Conservation (phyloP, 257 asterid genomes). For the Solanum lycopersicoides region DNA sequence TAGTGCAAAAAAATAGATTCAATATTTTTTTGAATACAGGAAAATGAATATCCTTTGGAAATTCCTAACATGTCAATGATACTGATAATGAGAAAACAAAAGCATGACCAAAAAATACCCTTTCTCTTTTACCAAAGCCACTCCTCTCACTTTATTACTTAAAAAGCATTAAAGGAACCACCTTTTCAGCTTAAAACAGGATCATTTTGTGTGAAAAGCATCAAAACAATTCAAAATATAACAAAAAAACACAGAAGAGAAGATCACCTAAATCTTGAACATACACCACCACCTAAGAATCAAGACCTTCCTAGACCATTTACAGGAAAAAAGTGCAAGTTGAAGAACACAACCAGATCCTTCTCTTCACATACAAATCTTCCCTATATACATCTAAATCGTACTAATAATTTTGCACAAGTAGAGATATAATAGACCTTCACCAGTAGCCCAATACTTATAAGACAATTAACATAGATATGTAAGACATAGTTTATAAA, state of each 20-base stretch:
- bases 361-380: neutral
- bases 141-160: neutral
- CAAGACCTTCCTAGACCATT: slow-evolving; percentile 17
- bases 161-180: neutral
- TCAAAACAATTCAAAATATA: neutral
- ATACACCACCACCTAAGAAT: slow-evolving; percentile 7
- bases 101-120: neutral
- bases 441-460: slow-evolving; percentile 12
- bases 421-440: slow-evolving; percentile 4
- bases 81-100: neutral
- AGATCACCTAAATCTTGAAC: slow-evolving; percentile 18
- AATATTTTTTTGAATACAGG: neutral
- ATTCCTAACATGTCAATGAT: neutral
- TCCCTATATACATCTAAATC: neutral
- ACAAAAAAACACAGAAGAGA: neutral
- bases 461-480: neutral
- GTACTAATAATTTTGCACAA: neutral
- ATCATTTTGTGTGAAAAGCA: neutral
- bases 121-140: neutral
- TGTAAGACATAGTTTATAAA: neutral
- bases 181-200: neutral
- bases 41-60: neutral
- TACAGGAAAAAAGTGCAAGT: slow-evolving; percentile 8
- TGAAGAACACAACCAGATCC: slow-evolving; percentile 2
- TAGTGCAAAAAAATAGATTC: neutral